A percentile compares a stretch with the other conserved stretches of the same genome.
These are phyloP conservation scores for Cicer arietinum DNA, from an alignment of 306 rosid genomes.

Conservation along the genomic window DNA sequence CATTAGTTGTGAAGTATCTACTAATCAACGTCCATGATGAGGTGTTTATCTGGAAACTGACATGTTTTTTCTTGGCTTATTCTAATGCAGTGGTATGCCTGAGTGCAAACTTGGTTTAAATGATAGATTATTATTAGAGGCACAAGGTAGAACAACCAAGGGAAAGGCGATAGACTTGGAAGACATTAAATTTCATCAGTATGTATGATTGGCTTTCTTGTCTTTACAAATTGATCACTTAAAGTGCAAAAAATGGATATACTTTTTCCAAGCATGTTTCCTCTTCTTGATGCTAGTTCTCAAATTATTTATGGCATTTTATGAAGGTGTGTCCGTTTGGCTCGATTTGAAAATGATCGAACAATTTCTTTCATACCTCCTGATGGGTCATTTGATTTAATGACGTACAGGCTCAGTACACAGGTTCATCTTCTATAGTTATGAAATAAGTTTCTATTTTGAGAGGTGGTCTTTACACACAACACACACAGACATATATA, in stretches of 20 bases:
- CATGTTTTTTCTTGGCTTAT: slow-evolving; percentile 41
- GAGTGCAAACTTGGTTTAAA: slow-evolving; percentile 98
- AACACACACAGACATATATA: neutral
- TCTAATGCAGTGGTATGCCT: slow-evolving; percentile 91
- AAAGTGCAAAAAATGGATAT: slow-evolving; percentile 16
- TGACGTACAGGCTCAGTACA: slow-evolving; percentile 93
- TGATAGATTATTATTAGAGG: slow-evolving; percentile 90
- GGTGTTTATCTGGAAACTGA: slow-evolving; percentile 42
- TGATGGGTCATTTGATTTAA: slow-evolving; percentile 95
- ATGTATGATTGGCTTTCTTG: slow-evolving; percentile 53
- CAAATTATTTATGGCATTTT: slow-evolving; percentile 47
- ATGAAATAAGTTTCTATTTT: slow-evolving; percentile 33
- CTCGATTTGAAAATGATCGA: slow-evolving; percentile 98
- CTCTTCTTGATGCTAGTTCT: slow-evolving; percentile 41
- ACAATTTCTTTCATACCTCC: slow-evolving; percentile 97
- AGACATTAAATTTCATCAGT: slow-evolving; percentile 99
- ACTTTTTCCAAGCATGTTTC: slow-evolving; percentile 19
- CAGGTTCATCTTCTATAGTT: slow-evolving; percentile 67
- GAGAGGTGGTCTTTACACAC: slow-evolving; percentile 9
- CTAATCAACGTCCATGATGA: slow-evolving; percentile 7
- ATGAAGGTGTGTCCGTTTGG: slow-evolving; percentile 95
- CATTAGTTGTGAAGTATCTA: slow-evolving; percentile 31
- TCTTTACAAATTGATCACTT: slow-evolving; percentile 33
- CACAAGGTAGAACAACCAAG: slow-evolving; percentile 72
- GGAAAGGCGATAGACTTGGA: slow-evolving; percentile 98